These are phyloP conservation scores for Phalaenopsis aphrodite DNA, from an alignment of 106 monocot species.

Conservation along the genomic window DNA sequence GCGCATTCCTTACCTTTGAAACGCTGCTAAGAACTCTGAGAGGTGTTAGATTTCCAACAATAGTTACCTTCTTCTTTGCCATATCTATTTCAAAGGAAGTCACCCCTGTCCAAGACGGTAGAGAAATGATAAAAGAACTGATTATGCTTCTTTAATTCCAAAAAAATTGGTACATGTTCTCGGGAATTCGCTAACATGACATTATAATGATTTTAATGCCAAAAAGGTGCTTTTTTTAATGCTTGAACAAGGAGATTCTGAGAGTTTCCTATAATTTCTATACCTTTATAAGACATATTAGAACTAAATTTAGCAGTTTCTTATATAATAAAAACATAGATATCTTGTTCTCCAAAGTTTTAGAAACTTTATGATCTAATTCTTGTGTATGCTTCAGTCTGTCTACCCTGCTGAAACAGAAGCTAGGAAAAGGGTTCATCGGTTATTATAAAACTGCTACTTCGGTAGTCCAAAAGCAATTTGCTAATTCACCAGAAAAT, in stretches of 20 bases:
- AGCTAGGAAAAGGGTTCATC: no score
- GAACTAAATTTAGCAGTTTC: not conserved
- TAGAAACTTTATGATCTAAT: no score
- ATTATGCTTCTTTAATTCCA: not conserved
- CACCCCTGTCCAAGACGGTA: slow-evolving; percentile 36
- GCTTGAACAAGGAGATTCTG: no score
- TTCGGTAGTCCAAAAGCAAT: no score
- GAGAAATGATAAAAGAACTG: not conserved
- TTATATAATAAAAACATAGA: not conserved
- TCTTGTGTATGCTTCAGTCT: no score
- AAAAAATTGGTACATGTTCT: not conserved
- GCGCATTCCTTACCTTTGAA: slow-evolving; percentile 70
- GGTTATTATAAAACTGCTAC: no score
- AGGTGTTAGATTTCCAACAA: slow-evolving; percentile 63
- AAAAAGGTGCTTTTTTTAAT: not conserved
- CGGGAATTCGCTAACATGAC: not conserved
- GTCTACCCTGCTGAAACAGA: no score
- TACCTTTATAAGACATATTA: not conserved
- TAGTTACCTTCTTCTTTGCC: slow-evolving; percentile 63
- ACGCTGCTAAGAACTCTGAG: slow-evolving; percentile 64
- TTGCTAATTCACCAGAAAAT: no score
- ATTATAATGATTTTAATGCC: not conserved
- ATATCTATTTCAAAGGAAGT: slow-evolving; percentile 58
- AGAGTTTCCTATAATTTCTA: no score
- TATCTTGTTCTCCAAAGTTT: no score